Evolutionary conservation across 2,329 filamentous ascomycete species (phyloP).

Genomic region (Curvularia sp.): DNA sequence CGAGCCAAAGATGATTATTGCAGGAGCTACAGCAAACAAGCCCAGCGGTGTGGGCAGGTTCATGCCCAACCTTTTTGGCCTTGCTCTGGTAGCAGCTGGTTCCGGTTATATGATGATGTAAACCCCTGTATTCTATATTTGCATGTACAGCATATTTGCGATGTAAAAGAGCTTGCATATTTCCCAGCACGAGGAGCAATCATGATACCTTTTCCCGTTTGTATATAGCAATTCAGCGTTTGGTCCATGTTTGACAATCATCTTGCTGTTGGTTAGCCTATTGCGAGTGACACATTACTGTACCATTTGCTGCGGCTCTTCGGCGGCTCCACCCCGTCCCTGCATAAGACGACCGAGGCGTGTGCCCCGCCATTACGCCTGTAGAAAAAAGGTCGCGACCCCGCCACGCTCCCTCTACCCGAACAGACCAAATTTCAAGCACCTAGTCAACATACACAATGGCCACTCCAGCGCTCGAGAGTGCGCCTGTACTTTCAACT

Average conservation of each 20-base stretch:
- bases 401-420: constrained; percentile 23
- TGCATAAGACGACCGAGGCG: constrained; percentile 14
- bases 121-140: constrained; percentile 2
- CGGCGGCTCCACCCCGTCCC: constrained; percentile 9
- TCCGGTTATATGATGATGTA: constrained; percentile 28
- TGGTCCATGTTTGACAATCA: background rate
- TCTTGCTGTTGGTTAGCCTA: constrained; percentile 7
- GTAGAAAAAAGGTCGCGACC: constrained; percentile 25
- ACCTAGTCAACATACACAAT: constrained; percentile 27
- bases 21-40: constrained; percentile 25
- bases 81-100: constrained; percentile 29
- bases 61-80: constrained; percentile 32
- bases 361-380: constrained; percentile 18
- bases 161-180: background rate
- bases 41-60: constrained; percentile 35
- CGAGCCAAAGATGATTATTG: constrained; percentile 33
- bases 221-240: constrained; percentile 11
- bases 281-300: constrained; percentile 9
- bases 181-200: constrained; percentile 1
- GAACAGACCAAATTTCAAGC: constrained; percentile 1
- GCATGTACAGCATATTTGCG: background rate
- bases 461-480: constrained; percentile 36
- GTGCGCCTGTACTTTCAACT: constrained; percentile 67
- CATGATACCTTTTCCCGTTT: constrained; percentile 14
- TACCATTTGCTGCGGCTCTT: constrained; percentile 21